Evolutionary conservation across 768 basidiomycete genomes (phyloP), one percentile per base, ranked within the genome.

Genomic region (Paxillus involutus): DNA sequence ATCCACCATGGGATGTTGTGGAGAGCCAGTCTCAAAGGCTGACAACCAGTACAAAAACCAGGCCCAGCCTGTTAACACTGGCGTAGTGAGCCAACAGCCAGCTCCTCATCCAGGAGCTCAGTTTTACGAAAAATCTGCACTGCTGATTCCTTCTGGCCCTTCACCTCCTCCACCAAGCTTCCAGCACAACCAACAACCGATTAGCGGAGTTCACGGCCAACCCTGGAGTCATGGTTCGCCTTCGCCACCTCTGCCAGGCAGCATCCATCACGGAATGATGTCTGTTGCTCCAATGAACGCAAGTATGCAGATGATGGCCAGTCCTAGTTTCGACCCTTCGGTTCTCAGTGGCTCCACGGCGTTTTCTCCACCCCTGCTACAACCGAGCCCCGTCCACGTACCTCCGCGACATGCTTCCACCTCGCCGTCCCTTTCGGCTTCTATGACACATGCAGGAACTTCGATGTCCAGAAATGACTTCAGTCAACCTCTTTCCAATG

Each of bases 1-100:
- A 50, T 32, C 32, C 36, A 56, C 60, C 59, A 88, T 86, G 84
- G 77, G 81, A 58, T 89, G 89, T 63, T 91, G 88, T 65, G 85
- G 86, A n/a, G 77, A 80, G 45, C 59, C 78, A 9, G 64, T 58
- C 32, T 62, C 65, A 35, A 62, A 65, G 29, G 57, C 61, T 39
- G 64, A 71, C 52, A 57, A 66, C 49, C 60, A 71, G 45, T 65
- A 66, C 51, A 60, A 70, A 48, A 75, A 77, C 67, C 68, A 73
- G 2, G 59, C 63, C 0, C 60, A 59, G 32, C 58, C 67, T 6
- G 56, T 62, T 26, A 63, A 71, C 21, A 67, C 72, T 0, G 69
- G 65, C 17, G 59, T 82, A 51, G 72, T 80, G 5, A 74, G 66
- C 46, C 77, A 81, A 21, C 88, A 90, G 59, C 88, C 88, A 0